Evolutionary conservation across 768 basidiomycete genomes (phyloP).

Genomic region (Lactarius trivialis): DNA sequence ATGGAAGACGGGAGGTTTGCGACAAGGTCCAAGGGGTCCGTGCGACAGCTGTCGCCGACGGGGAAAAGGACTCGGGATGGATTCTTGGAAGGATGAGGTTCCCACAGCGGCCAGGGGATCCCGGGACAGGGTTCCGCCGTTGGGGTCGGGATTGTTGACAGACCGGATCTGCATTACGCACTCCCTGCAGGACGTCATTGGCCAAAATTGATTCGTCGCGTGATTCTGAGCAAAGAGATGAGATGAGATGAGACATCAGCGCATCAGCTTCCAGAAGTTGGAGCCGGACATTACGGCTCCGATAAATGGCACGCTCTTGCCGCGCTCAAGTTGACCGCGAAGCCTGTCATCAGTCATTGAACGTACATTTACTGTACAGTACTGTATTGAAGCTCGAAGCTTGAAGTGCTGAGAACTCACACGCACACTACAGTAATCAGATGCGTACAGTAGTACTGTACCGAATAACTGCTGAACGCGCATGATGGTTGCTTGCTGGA

Average conservation of each 20-base stretch:
- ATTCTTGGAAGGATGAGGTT: conserved; percentile 20
- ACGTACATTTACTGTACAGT: too few relatives aligned
- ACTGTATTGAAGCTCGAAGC: too few relatives aligned
- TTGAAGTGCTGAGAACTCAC: background rate
- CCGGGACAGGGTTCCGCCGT: conserved; percentile 22
- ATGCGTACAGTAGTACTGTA: too few relatives aligned
- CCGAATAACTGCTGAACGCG: too few relatives aligned
- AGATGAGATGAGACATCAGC: too few relatives aligned
- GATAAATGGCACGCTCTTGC: conserved; percentile 37
- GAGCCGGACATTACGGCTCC: conserved; percentile 29
- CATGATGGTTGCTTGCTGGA: conserved; percentile 38
- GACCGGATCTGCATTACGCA: conserved; percentile 30
- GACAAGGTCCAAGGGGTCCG: conserved; percentile 17
- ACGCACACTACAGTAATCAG: too few relatives aligned
- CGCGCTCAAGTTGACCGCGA: conserved; percentile 40
- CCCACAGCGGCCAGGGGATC: conserved; percentile 26
- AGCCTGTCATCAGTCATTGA: background rate
- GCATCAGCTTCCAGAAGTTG: too few relatives aligned
- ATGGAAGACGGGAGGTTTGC: conserved; percentile 20
- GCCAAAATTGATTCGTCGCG: conserved; percentile 26
- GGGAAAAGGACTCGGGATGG: conserved; percentile 5
- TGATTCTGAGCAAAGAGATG: background rate
- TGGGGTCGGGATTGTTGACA: conserved; percentile 29
- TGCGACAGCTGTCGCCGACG: conserved; percentile 20
- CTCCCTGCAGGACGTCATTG: conserved; percentile 13